These are phyloP conservation scores for Pseudoscleropodium purum DNA, from an alignment of 225 moss, liverwort and hornwort species.

Conservation along the genomic window DNA sequence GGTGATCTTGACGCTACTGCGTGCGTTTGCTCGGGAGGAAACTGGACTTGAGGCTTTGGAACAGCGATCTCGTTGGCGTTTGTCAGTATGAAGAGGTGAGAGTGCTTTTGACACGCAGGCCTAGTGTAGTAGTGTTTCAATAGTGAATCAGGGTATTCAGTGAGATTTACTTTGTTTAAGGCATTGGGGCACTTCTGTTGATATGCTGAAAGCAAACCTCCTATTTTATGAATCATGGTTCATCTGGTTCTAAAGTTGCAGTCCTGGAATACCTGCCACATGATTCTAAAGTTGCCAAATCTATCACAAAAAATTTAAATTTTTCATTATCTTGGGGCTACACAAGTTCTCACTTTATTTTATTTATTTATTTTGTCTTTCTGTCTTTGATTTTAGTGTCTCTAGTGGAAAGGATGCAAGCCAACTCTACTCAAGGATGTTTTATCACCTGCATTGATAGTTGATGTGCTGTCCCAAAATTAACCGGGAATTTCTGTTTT, in stretches of 20 bases:
- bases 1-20: background rate
- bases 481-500: background rate
- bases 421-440: too few species aligned
- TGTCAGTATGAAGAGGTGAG: conserved; percentile 25
- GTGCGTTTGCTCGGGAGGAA: background rate
- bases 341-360: background rate
- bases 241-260: background rate
- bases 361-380: background rate
- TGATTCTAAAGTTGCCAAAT: background rate
- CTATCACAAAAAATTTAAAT: background rate
- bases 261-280: background rate
- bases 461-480: background rate
- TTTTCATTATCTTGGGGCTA: background rate
- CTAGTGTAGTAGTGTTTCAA: background rate
- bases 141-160: background rate
- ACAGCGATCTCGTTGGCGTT: background rate
- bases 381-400: background rate
- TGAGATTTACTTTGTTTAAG: background rate
- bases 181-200: background rate
- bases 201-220: background rate
- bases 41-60: background rate
- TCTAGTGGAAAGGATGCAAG: background rate
- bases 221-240: background rate
- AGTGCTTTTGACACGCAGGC: background rate
- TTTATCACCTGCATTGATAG: background rate